Conservation (phyloP, 2,329 filamentous ascomycete genomes). For the Lasiodiplodia hormozganensis region DNA sequence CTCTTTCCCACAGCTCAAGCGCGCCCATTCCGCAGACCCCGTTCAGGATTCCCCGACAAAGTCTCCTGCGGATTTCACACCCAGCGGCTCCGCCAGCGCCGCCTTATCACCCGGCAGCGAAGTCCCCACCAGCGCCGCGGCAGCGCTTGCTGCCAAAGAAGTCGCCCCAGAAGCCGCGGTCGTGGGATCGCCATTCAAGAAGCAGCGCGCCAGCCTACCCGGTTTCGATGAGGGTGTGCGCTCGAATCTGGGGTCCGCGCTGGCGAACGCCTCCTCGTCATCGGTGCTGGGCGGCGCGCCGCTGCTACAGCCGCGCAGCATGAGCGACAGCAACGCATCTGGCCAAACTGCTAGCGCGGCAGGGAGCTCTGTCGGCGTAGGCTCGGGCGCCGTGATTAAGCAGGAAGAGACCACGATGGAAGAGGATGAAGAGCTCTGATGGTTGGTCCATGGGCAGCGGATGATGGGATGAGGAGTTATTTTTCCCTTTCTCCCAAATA, state of each 20-base stretch:
- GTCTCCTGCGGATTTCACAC: slow-evolving; percentile 27
- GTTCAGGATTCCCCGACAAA: slow-evolving; percentile 50
- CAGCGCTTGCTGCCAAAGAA: slow-evolving; percentile 38
- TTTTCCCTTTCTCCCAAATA: background rate
- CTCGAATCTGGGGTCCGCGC: slow-evolving; percentile 8
- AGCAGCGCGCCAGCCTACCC: slow-evolving; percentile 69
- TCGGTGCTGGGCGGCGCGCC: background rate
- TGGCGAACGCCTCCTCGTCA: slow-evolving; percentile 7
- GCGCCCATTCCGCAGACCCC: slow-evolving; percentile 77
- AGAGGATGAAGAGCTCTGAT: slow-evolving; percentile 21
- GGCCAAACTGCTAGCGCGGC: background rate
- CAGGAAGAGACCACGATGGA: slow-evolving; percentile 21
- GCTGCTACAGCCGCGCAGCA: slow-evolving; percentile 13
- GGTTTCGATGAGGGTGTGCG: slow-evolving; percentile 50
- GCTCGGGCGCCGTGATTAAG: background rate
- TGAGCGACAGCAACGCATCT: slow-evolving; percentile 19
- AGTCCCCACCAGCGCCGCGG: slow-evolving; percentile 8
- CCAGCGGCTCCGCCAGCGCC: slow-evolving; percentile 31
- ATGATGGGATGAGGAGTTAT: slow-evolving; percentile 10
- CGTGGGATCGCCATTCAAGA: slow-evolving; percentile 77
- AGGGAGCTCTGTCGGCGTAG: background rate
- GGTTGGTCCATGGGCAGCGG: background rate
- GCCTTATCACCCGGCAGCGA: slow-evolving; percentile 37
- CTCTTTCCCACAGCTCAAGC: slow-evolving; percentile 69
- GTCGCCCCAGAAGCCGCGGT: slow-evolving; percentile 54